A percentile compares a stretch with the other conserved stretches of the same genome.
Conservation (phyloP, 1,284 basidiomycete species). For the Ceratobasidium sp. region DNA sequence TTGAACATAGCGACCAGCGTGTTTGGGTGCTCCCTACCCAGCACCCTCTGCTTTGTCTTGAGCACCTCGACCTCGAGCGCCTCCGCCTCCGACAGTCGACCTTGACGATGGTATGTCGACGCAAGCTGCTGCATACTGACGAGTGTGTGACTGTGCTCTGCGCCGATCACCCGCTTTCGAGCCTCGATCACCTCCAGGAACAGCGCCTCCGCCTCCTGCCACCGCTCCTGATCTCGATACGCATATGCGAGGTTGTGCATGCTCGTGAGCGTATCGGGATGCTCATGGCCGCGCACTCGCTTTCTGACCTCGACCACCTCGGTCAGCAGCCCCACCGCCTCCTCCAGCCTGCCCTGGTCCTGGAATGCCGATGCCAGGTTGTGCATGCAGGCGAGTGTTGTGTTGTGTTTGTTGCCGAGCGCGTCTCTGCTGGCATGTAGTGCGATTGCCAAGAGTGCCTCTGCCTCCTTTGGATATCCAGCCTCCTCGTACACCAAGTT, state of each 20-base stretch:
- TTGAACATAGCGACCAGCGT: neutral
- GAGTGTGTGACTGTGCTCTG: neutral
- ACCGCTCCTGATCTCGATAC: neutral
- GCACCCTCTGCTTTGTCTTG: neutral
- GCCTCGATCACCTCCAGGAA: neutral
- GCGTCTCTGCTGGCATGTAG: no score
- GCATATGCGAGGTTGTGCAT: neutral
- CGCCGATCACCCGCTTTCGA: neutral
- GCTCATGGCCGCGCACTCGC: neutral
- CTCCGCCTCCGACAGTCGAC: neutral
- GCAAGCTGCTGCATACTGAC: neutral
- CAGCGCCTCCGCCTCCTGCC: neutral
- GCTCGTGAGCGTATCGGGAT: neutral
- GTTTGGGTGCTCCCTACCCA: neutral
- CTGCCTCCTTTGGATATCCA: neutral
- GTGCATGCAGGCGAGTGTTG: neutral
- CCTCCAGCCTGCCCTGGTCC: neutral
- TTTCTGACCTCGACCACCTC: neutral
- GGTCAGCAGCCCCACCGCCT: neutral
- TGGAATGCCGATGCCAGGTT: neutral
- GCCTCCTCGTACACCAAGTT: conserved; percentile 15
- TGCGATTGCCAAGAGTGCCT: neutral
- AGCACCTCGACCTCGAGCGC: neutral
- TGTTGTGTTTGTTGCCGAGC: neutral
- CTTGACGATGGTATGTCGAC: neutral